These are phyloP conservation scores for Rhodotorula paludigena DNA, from an alignment of 768 basidiomycete genomes.

Conservation along the genomic window DNA sequence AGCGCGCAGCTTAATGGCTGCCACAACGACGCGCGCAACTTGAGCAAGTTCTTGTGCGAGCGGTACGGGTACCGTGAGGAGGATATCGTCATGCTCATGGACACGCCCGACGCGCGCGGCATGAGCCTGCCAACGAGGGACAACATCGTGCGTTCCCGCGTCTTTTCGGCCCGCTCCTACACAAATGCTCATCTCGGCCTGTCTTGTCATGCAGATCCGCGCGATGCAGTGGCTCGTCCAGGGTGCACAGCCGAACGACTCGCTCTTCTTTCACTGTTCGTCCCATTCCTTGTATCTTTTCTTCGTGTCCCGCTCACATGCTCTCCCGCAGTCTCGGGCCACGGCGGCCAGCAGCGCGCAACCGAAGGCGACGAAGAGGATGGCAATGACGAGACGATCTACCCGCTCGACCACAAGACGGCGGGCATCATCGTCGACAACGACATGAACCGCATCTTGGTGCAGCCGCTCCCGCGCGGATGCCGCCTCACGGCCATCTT, in stretches of 20 bases:
- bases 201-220: slow-evolving; percentile 57
- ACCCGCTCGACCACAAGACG: slow-evolving; percentile 69
- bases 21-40: slow-evolving; percentile 82
- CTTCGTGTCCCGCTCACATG: neutral
- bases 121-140: slow-evolving; percentile 66
- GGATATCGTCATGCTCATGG: slow-evolving; percentile 81
- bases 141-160: slow-evolving; percentile 61
- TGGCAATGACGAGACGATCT: slow-evolving; percentile 77
- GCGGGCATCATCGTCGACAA: slow-evolving; percentile 83
- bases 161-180: no score
- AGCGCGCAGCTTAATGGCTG: slow-evolving; percentile 65
- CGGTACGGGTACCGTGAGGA: slow-evolving; percentile 62
- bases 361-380: slow-evolving; percentile 75
- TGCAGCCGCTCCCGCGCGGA: slow-evolving; percentile 67
- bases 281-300: neutral
- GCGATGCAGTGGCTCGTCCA: slow-evolving; percentile 91
- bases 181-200: no score
- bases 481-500: slow-evolving; percentile 69
- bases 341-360: slow-evolving; percentile 87
- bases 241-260: slow-evolving; percentile 72
- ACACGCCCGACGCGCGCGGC: slow-evolving; percentile 59
- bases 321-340: slow-evolving; percentile 53
- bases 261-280: slow-evolving; percentile 75
- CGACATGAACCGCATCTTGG: slow-evolving; percentile 77
- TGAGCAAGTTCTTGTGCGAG: slow-evolving; percentile 58